Evolutionary conservation across 2,329 filamentous ascomycete species (phyloP), one percentile per base, ranked within the genome.

Genomic region (Lecanicillium sp.): DNA sequence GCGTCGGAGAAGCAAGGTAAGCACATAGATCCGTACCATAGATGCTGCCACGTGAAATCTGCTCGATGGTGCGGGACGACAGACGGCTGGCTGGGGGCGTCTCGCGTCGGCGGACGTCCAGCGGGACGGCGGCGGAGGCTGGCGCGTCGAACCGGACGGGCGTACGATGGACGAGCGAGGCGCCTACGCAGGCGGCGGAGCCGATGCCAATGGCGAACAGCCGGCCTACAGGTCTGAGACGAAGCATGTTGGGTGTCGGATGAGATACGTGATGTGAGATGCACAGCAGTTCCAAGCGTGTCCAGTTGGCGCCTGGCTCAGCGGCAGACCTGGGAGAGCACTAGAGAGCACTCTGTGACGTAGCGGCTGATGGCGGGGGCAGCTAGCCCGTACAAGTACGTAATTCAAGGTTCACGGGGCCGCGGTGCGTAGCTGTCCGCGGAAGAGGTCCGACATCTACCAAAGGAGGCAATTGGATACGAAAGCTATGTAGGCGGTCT

Each of bases 41-140:
- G n/a, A 80, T 51, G 53, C 77, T 78, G 3, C 77, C 77, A 17
- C 71, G 68, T 1, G 75, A 77, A n/a, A 79, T 57, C 60, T 80
- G 74, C 48, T 64, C 67, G 44, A 75, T 66, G 5, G 70, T 55
- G 5, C 62, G 56, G 2, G 62, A 56, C 3, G 62, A 60, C 8
- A 62, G 40, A 4, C 19, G 44, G 17, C 33, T 40, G 27, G 15
- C 30, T 33, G 51, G 51, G 21, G 50, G 54, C 19, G 50, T 37
- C 14, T 47, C 43, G 39, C 38, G 54, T 41, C 48, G 54, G 52
- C 33, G 53, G 49, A 35, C 51, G 47, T 19, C 52, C 17, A 20
- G 44, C 3, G 37, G 27, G 27, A 51, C 51, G 48, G 47, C 53
- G 11, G 33, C 39, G 10, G 41, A 32, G 26, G 55, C 36, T 62